A percentile compares a stretch with the other conserved stretches of the same genome.
phyloP scores from a whole-genome alignment of 108 stramenopile species.

The Mayamaea pseudoterrestris region DNA sequence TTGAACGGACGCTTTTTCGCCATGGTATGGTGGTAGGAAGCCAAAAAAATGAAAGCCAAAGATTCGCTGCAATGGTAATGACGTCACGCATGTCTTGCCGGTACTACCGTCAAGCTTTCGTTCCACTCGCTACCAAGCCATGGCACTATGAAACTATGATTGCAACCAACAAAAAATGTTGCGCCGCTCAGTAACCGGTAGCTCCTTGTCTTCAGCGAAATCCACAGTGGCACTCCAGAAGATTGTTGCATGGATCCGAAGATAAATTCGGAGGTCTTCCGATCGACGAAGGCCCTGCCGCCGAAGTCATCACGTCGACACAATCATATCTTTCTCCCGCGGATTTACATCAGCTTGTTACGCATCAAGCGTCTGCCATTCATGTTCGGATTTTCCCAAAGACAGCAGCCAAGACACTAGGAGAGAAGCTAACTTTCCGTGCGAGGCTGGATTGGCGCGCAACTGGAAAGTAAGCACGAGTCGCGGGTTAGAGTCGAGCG shows the following conservation, averaged over 20 bases:
- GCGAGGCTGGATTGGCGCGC: conserved; percentile 5
- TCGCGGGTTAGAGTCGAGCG: conserved; percentile 63
- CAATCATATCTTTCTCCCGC: conserved; percentile 2
- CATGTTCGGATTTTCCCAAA: conserved; percentile 51
- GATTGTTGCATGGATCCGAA: conserved; percentile 40
- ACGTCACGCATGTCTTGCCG: too few species aligned
- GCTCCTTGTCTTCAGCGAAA: conserved; percentile 8
- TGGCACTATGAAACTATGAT: too few species aligned
- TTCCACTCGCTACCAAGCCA: too few species aligned
- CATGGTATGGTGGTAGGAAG: too few species aligned
- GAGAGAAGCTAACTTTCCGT: conserved; percentile 36
- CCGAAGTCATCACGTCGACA: conserved; percentile 16
- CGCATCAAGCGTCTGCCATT: conserved; percentile 52
- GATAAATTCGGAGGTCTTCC: conserved; percentile 27
- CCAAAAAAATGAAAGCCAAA: too few species aligned
- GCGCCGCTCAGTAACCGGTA: too few species aligned
- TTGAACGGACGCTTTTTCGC: too few species aligned
- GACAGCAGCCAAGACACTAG: conserved; percentile 30
- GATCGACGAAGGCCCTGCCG: conserved; percentile 13
- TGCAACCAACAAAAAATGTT: too few species aligned
- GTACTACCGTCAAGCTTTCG: too few species aligned
- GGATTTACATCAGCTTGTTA: conserved; percentile 15
- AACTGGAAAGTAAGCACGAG: conserved; percentile 69
- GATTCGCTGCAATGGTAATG: too few species aligned
- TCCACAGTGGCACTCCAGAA: conserved; percentile 6